Evolutionary conservation across 2,329 filamentous ascomycete genomes (phyloP), one percentile per base, ranked within the genome.

Genomic region (Zopfia rhizophila): DNA sequence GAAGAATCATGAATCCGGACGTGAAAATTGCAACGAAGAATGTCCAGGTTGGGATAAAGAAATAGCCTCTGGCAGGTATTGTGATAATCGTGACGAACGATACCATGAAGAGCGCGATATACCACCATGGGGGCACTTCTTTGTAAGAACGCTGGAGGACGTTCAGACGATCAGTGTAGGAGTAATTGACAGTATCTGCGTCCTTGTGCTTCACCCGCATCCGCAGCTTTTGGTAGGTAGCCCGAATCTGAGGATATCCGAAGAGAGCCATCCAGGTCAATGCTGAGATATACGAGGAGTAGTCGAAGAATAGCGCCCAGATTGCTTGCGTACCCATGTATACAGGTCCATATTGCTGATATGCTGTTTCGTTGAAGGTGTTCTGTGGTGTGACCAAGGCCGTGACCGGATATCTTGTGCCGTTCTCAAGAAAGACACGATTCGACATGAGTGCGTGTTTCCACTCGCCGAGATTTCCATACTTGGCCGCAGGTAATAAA

Each of bases 51-150:
- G 82, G 82, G 33, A 86, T 82, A 55, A 80, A 85, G 10, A 85
- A 72, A 11, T 79, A 69, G 1, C 79, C 78, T 3, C 72, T 74
- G 0, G 74, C 78, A 0, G 83, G 68, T 30, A 82, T 79, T 0
- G 75, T 74, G 38, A 84, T 67, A n/a, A 84, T 70, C 10, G 77
- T 70, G 5, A 78, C 55, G 45, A 82, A 79, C 0, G 80, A 79
- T 1, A 63, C 69, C 1, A 72, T 33, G 51, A 85, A 85, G 4
- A 85, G 68, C 0, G 60, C 58, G 0, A 74, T 39, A 47, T 82
- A 86, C 83, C 83, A 85, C 78, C 79, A 84, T 8, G 79, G 56
- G 0, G 82, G 83, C 0, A 85, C 80, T 45, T 85, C 82, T 44
- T 79, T 73, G 55, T 85, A 85, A 0, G 75, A 72, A 4, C 82